Evolutionary conservation across 495 filamentous ascomycete genomes (phyloP), one percentile per base, ranked within the genome.

Genomic region (Cenococcum geophilum): DNA sequence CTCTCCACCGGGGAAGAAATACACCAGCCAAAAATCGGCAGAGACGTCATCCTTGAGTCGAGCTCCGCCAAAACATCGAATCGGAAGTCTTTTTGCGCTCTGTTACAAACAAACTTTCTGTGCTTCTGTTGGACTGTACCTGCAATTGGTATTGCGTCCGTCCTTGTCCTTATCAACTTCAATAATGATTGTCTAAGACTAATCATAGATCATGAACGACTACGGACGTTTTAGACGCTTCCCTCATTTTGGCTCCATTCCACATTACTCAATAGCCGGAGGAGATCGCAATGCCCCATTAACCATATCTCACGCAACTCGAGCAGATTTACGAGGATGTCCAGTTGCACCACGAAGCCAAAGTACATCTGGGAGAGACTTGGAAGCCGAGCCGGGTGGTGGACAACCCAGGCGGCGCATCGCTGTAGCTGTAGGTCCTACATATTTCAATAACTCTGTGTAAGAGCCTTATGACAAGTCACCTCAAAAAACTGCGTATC

Each of bases 391-490:
- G 16, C 48, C 45, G 23, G 65, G 57, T 5, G 18, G 32, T 23
- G 50, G 25, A 21, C 48, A 37, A 32, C 10, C 48, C 4, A 57
- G 68, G 36, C 52, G 58, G 6, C 62, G 68, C 5, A 64, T 70
- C 21, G 61, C 68, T 16, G 52, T 70, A n/a, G 68, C 68, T 27
- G 68, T 70, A 57, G 65, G 68, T 67, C 6, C 2, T 11, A 18
- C 18, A 22, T 25, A 23, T 36, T 57, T 25, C 43, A 14, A 40
- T 45, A 10, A 14, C 11, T 2, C 12, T 45, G 18, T 45, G 11
- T 16, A 14, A 45, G 14, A 53, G 53, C 58, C 61, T 59, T 23
- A 66, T 27, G 12, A 6, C 27, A 32, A 32, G 27, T 32, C 27
- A 32, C 3, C 27, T 32, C 27, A 32, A 32, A 32, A 32, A 32